Conservation (phyloP, 306 rosid genomes). For the Comarum palustre region DNA sequence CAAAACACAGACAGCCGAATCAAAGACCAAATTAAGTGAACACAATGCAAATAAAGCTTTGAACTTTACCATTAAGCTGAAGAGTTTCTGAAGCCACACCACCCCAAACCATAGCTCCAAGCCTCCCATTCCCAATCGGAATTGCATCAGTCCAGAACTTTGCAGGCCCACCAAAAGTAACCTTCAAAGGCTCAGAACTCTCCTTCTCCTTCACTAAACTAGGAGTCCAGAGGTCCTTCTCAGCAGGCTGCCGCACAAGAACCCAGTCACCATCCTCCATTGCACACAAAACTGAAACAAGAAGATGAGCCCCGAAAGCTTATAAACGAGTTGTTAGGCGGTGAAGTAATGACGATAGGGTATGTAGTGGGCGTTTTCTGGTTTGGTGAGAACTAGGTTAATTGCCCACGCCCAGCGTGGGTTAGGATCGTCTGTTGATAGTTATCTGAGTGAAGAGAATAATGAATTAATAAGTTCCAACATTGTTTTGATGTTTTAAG, state of each 20-base stretch:
- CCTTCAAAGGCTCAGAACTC: slow-evolving; percentile 54
- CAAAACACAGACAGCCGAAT: neutral
- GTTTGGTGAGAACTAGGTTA: too few species aligned
- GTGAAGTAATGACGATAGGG: too few species aligned
- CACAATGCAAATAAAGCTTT: neutral
- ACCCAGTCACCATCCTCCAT: slow-evolving; percentile 56
- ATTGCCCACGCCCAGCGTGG: too few species aligned
- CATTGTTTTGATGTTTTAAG: too few species aligned
- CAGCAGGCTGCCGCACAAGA: slow-evolving; percentile 38
- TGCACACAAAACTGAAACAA: neutral
- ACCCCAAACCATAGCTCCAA: slow-evolving; percentile 96
- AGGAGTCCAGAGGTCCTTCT: slow-evolving; percentile 58
- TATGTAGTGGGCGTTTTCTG: too few species aligned
- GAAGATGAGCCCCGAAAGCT: too few species aligned
- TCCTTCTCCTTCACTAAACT: slow-evolving; percentile 29
- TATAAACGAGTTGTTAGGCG: too few species aligned
- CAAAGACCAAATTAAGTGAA: neutral
- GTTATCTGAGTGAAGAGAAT: too few species aligned
- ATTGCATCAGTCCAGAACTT: slow-evolving; percentile 80
- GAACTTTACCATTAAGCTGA: slow-evolving; percentile 72
- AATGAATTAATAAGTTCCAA: too few species aligned
- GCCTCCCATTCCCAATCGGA: slow-evolving; percentile 91
- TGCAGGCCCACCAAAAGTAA: slow-evolving; percentile 60
- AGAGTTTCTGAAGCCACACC: slow-evolving; percentile 65
- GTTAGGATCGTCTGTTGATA: too few species aligned